phyloP scores from a whole-genome alignment of 352 stramenopile species.

The Globisporangium spiculum region DNA sequence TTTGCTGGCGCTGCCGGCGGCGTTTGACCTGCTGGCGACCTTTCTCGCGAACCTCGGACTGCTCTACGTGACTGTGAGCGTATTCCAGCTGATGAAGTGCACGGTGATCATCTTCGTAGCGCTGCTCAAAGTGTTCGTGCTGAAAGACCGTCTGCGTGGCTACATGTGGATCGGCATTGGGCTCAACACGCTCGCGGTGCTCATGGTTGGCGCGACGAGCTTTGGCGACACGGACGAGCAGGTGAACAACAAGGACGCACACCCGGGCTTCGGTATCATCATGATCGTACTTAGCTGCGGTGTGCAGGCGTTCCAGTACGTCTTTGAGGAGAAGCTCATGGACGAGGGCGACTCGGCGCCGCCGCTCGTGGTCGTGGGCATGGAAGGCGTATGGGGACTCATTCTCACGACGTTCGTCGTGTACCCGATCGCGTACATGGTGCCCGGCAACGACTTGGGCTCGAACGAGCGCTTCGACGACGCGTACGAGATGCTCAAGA shows the following conservation, averaged over 20 bases:
- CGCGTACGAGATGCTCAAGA: slow-evolving; percentile 64
- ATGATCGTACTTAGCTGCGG: slow-evolving; percentile 95
- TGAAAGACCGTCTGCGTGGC: slow-evolving; percentile 85
- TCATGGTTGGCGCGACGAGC: slow-evolving; percentile 93
- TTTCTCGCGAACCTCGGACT: slow-evolving; percentile 94
- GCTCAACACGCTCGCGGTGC: slow-evolving; percentile 92
- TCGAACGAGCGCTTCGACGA: slow-evolving; percentile 93
- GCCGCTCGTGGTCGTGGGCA: slow-evolving; percentile 92
- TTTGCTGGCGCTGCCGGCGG: slow-evolving; percentile 88
- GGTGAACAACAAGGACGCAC: slow-evolving; percentile 53
- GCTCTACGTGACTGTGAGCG: slow-evolving; percentile 88
- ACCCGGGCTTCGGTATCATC: slow-evolving; percentile 89
- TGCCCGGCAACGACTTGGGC: slow-evolving; percentile 92
- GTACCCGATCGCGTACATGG: slow-evolving; percentile 90
- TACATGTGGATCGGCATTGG: slow-evolving; percentile 98
- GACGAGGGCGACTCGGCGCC: slow-evolving; percentile 91
- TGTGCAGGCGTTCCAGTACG: slow-evolving; percentile 95
- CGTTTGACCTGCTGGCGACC: slow-evolving; percentile 93
- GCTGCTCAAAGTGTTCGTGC: slow-evolving; percentile 93
- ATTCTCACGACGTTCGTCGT: slow-evolving; percentile 91
- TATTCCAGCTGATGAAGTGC: slow-evolving; percentile 89
- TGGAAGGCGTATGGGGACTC: slow-evolving; percentile 96
- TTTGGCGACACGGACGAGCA: slow-evolving; percentile 80
- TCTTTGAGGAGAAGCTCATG: slow-evolving; percentile 98
- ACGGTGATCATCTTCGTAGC: slow-evolving; percentile 97